Evolutionary conservation across 2,329 filamentous ascomycete genomes (phyloP).

Genomic region (Colletotrichum cordylinicola): DNA sequence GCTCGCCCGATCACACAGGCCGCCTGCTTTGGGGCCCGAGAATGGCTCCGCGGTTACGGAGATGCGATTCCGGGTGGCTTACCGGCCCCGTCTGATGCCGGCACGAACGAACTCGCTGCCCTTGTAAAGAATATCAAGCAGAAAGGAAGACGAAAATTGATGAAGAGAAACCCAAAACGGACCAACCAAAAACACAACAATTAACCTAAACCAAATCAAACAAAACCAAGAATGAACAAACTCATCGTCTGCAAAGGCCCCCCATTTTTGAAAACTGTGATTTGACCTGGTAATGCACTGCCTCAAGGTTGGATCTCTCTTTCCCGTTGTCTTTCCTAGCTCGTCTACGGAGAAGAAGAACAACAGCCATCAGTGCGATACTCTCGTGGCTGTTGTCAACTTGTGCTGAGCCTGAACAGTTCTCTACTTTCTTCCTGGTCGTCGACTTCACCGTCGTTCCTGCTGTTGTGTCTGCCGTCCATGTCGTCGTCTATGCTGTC

Average conservation of each 20-base stretch:
- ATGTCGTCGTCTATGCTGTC: too few relatives aligned
- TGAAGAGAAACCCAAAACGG: neutral
- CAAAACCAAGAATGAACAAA: neutral
- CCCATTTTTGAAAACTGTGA: neutral
- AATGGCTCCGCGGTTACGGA: neutral
- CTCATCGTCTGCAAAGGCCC: neutral
- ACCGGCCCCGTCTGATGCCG: neutral
- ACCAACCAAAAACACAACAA: neutral
- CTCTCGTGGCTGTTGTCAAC: neutral
- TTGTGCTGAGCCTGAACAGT: neutral
- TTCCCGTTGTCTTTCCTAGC: neutral
- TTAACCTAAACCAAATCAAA: neutral
- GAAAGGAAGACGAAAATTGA: neutral
- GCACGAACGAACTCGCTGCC: neutral
- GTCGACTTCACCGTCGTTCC: neutral
- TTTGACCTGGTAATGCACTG: neutral
- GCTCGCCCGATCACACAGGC: neutral
- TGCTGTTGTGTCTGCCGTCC: neutral
- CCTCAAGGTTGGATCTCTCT: neutral
- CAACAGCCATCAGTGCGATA: neutral
- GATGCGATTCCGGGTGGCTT: neutral
- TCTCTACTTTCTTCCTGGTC: neutral
- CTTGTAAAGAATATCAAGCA: too few relatives aligned
- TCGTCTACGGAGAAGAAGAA: neutral
- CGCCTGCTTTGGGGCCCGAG: neutral